phyloP scores from a whole-genome alignment of 805 yeast genomes.

The Candida namnaoensis region DNA sequence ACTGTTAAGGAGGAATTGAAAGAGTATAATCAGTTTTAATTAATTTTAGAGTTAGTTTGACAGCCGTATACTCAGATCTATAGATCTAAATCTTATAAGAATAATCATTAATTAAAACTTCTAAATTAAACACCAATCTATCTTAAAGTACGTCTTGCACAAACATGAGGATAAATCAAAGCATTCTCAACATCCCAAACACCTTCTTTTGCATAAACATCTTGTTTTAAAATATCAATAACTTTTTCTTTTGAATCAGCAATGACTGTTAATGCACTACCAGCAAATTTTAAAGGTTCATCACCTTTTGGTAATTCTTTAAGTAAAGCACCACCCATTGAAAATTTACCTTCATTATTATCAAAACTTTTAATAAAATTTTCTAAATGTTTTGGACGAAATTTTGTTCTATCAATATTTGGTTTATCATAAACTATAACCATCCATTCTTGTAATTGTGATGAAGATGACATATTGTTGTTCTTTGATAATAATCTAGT shows the following conservation, averaged over 20 bases:
- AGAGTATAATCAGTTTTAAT: no score
- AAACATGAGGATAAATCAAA: slow-evolving; percentile 45
- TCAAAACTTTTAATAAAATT: slow-evolving; percentile 34
- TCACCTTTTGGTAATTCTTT: slow-evolving; percentile 34
- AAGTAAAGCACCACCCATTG: slow-evolving; percentile 44
- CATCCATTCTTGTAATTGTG: slow-evolving; percentile 48
- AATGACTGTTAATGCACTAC: slow-evolving; percentile 53
- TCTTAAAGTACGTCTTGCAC: slow-evolving; percentile 35
- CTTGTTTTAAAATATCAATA: slow-evolving; percentile 52
- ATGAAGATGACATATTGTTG: no score
- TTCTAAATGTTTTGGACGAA: slow-evolving; percentile 45
- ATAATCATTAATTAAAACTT: no score
- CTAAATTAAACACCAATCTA: no score
- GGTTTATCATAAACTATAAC: slow-evolving; percentile 68
- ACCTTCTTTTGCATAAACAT: slow-evolving; percentile 54
- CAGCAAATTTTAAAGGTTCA: slow-evolving; percentile 46
- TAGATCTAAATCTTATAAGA: no score
- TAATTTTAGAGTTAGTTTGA: no score
- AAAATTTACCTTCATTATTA: slow-evolving; percentile 33
- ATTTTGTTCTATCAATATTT: slow-evolving; percentile 43
- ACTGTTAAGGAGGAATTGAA: no score
- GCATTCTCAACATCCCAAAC: slow-evolving; percentile 70
- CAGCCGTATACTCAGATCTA: no score
- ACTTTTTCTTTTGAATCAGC: slow-evolving; percentile 64
- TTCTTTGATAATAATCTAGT: no score